A percentile compares a stretch with the other conserved stretches of the same genome.
phyloP scores from a whole-genome alignment of 805 yeast genomes.

The Yarrowia divulgata region DNA sequence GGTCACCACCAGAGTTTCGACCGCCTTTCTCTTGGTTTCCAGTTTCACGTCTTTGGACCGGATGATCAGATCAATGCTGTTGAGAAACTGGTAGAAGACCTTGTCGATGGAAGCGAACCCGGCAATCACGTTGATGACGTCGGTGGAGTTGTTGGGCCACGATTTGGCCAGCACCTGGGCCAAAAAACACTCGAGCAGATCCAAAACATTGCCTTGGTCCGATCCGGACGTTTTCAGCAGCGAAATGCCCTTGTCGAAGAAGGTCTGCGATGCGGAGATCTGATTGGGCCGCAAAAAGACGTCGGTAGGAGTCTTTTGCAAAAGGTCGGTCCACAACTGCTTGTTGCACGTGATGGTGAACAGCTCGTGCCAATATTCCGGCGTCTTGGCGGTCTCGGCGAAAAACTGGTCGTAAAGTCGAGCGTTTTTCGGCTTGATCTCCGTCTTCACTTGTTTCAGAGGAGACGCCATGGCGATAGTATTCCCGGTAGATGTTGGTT shows the following conservation, averaged over 20 bases:
- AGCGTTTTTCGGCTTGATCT: constrained; percentile 27
- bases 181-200: constrained; percentile 46
- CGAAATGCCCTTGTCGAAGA: constrained; percentile 45
- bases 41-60: constrained; percentile 42
- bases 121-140: constrained; percentile 49
- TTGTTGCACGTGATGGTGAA: constrained; percentile 33
- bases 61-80: constrained; percentile 46
- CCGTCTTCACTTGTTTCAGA: constrained; percentile 30
- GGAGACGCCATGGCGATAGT: constrained; percentile 17
- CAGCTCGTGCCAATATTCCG: constrained; percentile 35
- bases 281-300: constrained; percentile 20
- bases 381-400: background rate
- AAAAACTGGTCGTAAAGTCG: constrained; percentile 30
- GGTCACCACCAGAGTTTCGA: constrained; percentile 47
- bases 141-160: constrained; percentile 47
- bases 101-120: constrained; percentile 51
- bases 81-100: constrained; percentile 47
- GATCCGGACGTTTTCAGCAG: constrained; percentile 42
- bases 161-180: constrained; percentile 47
- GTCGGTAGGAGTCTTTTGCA: constrained; percentile 9
- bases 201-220: constrained; percentile 43
- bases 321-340: constrained; percentile 40
- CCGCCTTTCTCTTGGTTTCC: constrained; percentile 45
- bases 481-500: background rate
- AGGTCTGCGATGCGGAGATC: constrained; percentile 40